Base-by-base conservation (phyloP, 2,329 filamentous ascomycete species). In the Xylariaceae sp. region DNA sequence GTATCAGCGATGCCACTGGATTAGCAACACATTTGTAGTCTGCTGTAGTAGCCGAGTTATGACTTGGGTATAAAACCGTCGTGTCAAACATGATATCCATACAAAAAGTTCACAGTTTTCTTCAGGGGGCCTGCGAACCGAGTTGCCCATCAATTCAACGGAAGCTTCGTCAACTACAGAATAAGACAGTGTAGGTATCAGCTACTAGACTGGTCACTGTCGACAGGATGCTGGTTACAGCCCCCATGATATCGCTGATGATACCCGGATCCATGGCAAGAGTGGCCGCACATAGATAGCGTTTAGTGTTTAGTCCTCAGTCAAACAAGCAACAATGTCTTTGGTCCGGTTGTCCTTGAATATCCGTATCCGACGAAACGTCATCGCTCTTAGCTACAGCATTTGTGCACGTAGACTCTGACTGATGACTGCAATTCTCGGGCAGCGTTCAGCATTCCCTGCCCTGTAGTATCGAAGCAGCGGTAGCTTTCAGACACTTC, bases 401-500 rank as follows among this genome's bases (percentile, higher is more conserved):
- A 11, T 7, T 12, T 9, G 4, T 39, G 9, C 35, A 26, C 12
- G 32, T 9, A 34, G 29, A 43, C 5, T 19, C 19, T 19, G 19
- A 40, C 11, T 41, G 27, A 31, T 8, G 32, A 9, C 29, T 26
- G 9, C 29, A 19, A 37, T 4, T 29, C 4, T 35, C 34, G 26
- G 37, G 37, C 34, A 12, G 37, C 12, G 30, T 27, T 41, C 12
- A 11, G 7, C 34, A 37, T 39, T 26, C 27, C 11, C 8, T 35
- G 9, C 44, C 26, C 35, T 34, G 8, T 12, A 12, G 39, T 45
- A 32, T 44, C 19, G 9, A 27, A 32, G 45, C n/a, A 7, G 19
- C 30, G 35, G 34, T n/a, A 37, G 9, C 32, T 54, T 55, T 69
- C 63, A 68, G 44, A 57, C 69, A 45, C 74, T 75, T 35, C 84